Evolutionary conservation across 208 protist species (phyloP).

Genomic region (Angomonas deanei): DNA sequence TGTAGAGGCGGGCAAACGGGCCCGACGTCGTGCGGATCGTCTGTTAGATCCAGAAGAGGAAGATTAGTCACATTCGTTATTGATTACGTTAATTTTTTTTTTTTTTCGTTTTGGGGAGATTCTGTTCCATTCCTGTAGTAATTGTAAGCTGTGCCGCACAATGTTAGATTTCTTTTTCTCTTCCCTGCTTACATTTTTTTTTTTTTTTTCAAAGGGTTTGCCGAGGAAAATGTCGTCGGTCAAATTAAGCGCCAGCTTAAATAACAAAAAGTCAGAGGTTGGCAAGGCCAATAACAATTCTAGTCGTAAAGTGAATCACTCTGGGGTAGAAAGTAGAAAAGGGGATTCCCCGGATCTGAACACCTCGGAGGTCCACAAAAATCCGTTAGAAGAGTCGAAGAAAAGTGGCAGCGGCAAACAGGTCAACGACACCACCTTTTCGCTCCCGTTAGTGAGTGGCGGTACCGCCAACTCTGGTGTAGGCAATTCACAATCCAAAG

Average conservation of each 20-base stretch:
- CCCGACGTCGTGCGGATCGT: constrained; percentile 42
- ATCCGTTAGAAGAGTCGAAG: constrained; percentile 6
- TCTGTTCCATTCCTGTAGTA: no score
- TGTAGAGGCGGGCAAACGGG: constrained; percentile 61
- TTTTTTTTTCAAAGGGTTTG: background rate
- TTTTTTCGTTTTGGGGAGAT: background rate
- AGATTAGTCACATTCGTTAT: constrained; percentile 6
- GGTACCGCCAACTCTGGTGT: background rate
- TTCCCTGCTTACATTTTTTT: background rate
- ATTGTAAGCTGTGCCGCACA: background rate
- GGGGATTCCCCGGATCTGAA: background rate
- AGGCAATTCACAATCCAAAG: background rate
- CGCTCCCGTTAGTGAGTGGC: background rate
- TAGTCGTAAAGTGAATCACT: background rate
- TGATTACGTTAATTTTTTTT: background rate
- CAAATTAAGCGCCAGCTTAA: background rate
- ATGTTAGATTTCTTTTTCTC: constrained; percentile 1
- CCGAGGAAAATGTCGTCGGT: background rate
- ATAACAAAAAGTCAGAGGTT: background rate
- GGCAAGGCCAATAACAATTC: background rate
- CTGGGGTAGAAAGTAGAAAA: background rate
- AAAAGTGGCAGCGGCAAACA: background rate
- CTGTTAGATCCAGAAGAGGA: constrained; percentile 56
- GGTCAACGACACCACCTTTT: background rate
- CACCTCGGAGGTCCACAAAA: constrained; percentile 5